Conservation (phyloP, 352 stramenopile species). For the Phytophthora brassicae region DNA sequence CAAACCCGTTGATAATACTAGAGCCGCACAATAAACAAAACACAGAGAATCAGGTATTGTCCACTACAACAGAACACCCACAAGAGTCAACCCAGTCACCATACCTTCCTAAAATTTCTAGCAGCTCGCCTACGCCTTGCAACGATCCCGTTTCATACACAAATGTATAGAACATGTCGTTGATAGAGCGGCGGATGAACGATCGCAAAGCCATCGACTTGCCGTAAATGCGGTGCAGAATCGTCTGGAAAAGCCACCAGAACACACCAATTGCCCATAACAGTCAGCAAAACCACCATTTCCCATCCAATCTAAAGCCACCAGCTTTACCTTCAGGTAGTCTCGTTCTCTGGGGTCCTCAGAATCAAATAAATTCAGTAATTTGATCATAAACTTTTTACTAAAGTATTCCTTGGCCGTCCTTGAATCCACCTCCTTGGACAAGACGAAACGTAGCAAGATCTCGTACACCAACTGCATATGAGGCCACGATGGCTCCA, state of each 20-base stretch:
- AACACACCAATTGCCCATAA: background rate
- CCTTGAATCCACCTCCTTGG: constrained; percentile 96
- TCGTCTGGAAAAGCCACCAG: constrained; percentile 87
- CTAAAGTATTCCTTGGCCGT: constrained; percentile 97
- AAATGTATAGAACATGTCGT: constrained; percentile 98
- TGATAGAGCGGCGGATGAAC: constrained; percentile 97
- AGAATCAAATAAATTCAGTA: constrained; percentile 87
- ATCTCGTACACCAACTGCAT: constrained; percentile 99
- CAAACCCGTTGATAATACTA: constrained; percentile 99
- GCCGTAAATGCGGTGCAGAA: constrained; percentile 99
- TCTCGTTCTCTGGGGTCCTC: constrained; percentile 98
- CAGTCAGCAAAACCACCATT: constrained; percentile 2
- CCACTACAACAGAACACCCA: constrained; percentile 5
- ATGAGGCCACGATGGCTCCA: constrained; percentile 97
- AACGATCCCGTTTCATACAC: constrained; percentile 97
- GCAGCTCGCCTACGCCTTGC: constrained; percentile 96
- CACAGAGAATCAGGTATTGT: background rate
- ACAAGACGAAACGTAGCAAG: constrained; percentile 97
- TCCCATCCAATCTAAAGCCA: background rate
- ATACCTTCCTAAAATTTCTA: constrained; percentile 96
- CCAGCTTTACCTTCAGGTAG: constrained; percentile 92
- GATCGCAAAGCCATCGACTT: constrained; percentile 98
- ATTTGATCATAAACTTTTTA: constrained; percentile 96
- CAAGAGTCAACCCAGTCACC: background rate
- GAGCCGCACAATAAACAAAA: background rate